phyloP scores from a whole-genome alignment of 1,139 yeast species.

The Sugiyamaella grinbergsii region DNA sequence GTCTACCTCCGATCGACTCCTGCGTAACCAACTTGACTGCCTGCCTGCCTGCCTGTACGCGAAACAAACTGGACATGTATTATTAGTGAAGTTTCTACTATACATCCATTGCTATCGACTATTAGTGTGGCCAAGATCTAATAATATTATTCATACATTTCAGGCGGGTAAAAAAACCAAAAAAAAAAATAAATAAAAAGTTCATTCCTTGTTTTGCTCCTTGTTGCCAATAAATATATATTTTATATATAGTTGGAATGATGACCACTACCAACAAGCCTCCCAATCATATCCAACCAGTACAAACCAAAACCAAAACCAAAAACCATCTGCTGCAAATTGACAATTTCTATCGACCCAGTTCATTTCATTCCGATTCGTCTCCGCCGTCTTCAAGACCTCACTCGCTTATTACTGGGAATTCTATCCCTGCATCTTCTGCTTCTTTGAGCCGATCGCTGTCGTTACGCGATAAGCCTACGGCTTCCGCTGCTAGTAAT shows the following conservation, averaged over 20 bases:
- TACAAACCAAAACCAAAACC: background rate
- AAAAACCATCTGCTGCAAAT: too few species aligned
- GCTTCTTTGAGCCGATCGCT: slow-evolving; percentile 17
- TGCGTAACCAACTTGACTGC: background rate
- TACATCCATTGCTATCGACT: slow-evolving; percentile 2
- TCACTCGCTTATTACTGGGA: slow-evolving; percentile 1
- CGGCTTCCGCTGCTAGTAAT: background rate
- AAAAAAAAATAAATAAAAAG: background rate
- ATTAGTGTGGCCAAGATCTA: slow-evolving; percentile 3
- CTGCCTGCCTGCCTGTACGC: too few species aligned
- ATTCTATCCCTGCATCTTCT: slow-evolving; percentile 9
- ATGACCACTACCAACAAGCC: background rate
- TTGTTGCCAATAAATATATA: background rate
- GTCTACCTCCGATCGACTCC: background rate
- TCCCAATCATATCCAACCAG: background rate
- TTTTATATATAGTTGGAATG: background rate
- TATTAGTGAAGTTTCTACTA: slow-evolving; percentile 1
- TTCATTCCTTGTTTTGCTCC: background rate
- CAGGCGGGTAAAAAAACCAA: slow-evolving; percentile 1
- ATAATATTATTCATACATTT: slow-evolving; percentile 1
- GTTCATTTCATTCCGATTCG: background rate
- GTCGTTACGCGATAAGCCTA: slow-evolving; percentile 9
- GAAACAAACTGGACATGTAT: slow-evolving; percentile 4
- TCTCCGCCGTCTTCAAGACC: slow-evolving; percentile 1
- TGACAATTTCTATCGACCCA: too few species aligned